These are phyloP conservation scores for Phytophthora pluvialis DNA, from an alignment of 352 stramenopile species.

Conservation along the genomic window DNA sequence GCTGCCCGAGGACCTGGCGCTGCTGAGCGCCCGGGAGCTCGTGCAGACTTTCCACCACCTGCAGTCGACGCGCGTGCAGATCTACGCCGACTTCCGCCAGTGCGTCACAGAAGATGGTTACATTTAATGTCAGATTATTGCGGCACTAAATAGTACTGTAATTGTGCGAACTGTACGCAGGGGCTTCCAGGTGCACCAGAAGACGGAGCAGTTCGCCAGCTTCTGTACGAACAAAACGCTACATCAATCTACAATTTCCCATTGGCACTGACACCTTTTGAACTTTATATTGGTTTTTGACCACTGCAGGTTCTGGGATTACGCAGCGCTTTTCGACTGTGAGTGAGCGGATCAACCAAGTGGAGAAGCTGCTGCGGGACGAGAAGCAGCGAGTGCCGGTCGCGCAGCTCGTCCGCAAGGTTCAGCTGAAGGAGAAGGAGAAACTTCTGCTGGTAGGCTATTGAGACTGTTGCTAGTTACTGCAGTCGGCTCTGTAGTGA, in stretches of 20 bases:
- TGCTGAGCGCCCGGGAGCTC: slow-evolving; percentile 32
- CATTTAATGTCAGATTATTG: background rate
- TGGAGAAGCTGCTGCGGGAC: slow-evolving; percentile 56
- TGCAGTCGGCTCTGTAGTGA: background rate
- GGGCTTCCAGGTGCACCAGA: slow-evolving; percentile 72
- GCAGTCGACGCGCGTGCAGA: slow-evolving; percentile 71
- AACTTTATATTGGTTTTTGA: background rate
- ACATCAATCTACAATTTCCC: background rate
- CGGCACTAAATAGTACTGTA: too few species aligned
- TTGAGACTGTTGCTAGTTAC: background rate
- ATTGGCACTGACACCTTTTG: background rate
- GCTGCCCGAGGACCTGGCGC: slow-evolving; percentile 9
- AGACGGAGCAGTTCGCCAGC: slow-evolving; percentile 58
- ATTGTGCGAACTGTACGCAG: slow-evolving; percentile 20
- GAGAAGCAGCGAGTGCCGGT: slow-evolving; percentile 45
- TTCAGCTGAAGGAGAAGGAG: slow-evolving; percentile 84
- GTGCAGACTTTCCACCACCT: slow-evolving; percentile 53
- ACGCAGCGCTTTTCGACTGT: slow-evolving; percentile 68
- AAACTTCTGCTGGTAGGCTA: slow-evolving; percentile 72
- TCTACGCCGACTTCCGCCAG: slow-evolving; percentile 73
- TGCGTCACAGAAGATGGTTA: slow-evolving; percentile 20
- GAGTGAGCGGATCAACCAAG: slow-evolving; percentile 72
- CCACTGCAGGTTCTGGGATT: slow-evolving; percentile 55
- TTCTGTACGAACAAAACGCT: slow-evolving; percentile 56
- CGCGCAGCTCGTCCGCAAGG: slow-evolving; percentile 68